These are phyloP conservation scores for Ceratobasidium theobromae DNA, from an alignment of 1,284 basidiomycete genomes.

Conservation along the genomic window DNA sequence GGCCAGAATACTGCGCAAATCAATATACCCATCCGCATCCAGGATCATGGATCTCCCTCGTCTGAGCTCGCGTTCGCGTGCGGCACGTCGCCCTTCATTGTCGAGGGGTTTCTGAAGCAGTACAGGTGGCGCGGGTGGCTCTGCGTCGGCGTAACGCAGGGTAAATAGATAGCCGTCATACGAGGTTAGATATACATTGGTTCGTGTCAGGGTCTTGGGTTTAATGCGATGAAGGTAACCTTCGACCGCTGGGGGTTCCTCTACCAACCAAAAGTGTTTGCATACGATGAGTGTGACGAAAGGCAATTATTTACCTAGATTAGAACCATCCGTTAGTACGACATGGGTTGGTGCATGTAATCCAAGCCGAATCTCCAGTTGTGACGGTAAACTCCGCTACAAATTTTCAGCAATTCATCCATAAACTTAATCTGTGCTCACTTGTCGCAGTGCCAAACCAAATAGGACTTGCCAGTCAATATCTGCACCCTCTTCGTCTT, in stretches of 20 bases:
- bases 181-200: constrained; percentile 67
- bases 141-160: constrained; percentile 54
- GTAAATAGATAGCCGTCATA: constrained; percentile 76
- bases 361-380: constrained; percentile 71
- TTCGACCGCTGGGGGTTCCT: constrained; percentile 75
- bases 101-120: constrained; percentile 42
- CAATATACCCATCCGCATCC: constrained; percentile 63
- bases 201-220: constrained; percentile 59
- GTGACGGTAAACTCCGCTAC: constrained; percentile 53
- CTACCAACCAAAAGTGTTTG: background rate
- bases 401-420: background rate
- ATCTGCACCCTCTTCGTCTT: constrained; percentile 60
- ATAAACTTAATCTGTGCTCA: constrained; percentile 41
- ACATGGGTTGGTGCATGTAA: constrained; percentile 63
- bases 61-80: constrained; percentile 56
- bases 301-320: constrained; percentile 42
- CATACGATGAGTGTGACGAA: background rate
- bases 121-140: constrained; percentile 63
- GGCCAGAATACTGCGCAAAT: constrained; percentile 63
- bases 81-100: constrained; percentile 33
- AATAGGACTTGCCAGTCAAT: constrained; percentile 72
- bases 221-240: constrained; percentile 76
- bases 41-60: constrained; percentile 69
- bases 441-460: constrained; percentile 70
- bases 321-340: constrained; percentile 56